phyloP scores from a whole-genome alignment of 2,329 filamentous ascomycete species.

The Aspergillus candidus region DNA sequence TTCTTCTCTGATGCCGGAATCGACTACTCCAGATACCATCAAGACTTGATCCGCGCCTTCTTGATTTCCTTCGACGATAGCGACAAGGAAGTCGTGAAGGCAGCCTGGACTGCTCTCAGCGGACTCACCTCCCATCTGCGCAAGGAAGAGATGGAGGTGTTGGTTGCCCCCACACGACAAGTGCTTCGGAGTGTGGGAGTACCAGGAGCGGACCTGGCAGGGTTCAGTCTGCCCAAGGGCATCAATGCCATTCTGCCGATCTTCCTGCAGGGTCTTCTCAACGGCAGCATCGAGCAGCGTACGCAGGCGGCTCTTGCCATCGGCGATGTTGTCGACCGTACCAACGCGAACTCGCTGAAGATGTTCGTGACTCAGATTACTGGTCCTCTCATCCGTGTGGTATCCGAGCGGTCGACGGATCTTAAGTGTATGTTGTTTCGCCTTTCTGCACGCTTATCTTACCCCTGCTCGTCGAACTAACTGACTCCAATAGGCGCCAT shows the following conservation, averaged over 20 bases:
- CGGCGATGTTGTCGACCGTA: constrained; percentile 91
- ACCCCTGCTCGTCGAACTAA: constrained; percentile 13
- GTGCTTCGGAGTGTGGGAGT: constrained; percentile 84
- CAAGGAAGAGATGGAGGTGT: constrained; percentile 96
- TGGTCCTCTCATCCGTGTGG: constrained; percentile 92
- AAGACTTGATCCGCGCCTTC: constrained; percentile 84
- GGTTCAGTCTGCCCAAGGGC: constrained; percentile 88
- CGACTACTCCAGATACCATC: constrained; percentile 93
- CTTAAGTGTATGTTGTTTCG: constrained; percentile 58
- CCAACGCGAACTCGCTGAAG: constrained; percentile 78
- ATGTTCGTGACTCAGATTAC: constrained; percentile 97
- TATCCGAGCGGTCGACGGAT: constrained; percentile 91
- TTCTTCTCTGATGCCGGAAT: constrained; percentile 78
- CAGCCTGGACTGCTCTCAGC: constrained; percentile 78
- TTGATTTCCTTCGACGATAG: constrained; percentile 88
- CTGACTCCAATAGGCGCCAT: constrained; percentile 62
- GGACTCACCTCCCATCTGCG: constrained; percentile 82
- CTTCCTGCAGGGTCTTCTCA: constrained; percentile 96
- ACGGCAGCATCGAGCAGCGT: constrained; percentile 85
- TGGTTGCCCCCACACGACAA: constrained; percentile 80
- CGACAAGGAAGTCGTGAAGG: constrained; percentile 77
- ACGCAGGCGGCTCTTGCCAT: constrained; percentile 89
- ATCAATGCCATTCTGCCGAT: constrained; percentile 95
- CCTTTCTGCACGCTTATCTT: background rate
- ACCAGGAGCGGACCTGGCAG: constrained; percentile 73